These are phyloP conservation scores for Fraxinus americana DNA, from an alignment of 257 asterid species.

Conservation along the genomic window DNA sequence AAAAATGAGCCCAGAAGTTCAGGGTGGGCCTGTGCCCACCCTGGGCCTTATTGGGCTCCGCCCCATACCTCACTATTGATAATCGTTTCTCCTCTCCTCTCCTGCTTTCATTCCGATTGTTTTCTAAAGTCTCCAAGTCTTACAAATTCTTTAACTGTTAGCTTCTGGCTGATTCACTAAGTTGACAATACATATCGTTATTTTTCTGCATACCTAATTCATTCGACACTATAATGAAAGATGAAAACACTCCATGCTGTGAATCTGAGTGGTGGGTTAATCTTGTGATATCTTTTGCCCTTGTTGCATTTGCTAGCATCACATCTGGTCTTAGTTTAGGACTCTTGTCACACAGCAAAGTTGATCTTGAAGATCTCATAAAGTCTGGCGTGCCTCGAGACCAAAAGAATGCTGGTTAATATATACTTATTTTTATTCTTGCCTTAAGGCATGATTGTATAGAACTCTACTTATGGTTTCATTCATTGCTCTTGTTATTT, in stretches of 20 bases:
- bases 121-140: not conserved
- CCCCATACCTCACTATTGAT: not conserved
- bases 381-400: slow-evolving; percentile 43
- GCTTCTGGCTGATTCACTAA: not conserved
- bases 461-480: not conserved
- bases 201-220: not conserved
- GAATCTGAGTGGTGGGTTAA: slow-evolving; percentile 28
- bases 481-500: not conserved
- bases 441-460: not conserved
- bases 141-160: not conserved
- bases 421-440: not conserved
- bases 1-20: too few relatives aligned
- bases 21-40: too few relatives aligned
- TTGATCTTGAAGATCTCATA: slow-evolving; percentile 45
- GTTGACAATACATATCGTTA: not conserved
- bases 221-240: slow-evolving; percentile 21
- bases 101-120: not conserved
- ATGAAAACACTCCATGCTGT: slow-evolving; percentile 30
- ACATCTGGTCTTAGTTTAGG: slow-evolving; percentile 46
- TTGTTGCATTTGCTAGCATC: slow-evolving; percentile 39
- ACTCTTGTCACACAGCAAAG: slow-evolving; percentile 37
- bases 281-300: slow-evolving; percentile 19
- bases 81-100: not conserved
- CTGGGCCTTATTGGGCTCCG: too few relatives aligned
- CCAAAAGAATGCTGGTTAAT: slow-evolving; percentile 36